These are phyloP conservation scores for Alternaria viburni DNA, from an alignment of 2,329 filamentous ascomycete genomes.

Conservation along the genomic window DNA sequence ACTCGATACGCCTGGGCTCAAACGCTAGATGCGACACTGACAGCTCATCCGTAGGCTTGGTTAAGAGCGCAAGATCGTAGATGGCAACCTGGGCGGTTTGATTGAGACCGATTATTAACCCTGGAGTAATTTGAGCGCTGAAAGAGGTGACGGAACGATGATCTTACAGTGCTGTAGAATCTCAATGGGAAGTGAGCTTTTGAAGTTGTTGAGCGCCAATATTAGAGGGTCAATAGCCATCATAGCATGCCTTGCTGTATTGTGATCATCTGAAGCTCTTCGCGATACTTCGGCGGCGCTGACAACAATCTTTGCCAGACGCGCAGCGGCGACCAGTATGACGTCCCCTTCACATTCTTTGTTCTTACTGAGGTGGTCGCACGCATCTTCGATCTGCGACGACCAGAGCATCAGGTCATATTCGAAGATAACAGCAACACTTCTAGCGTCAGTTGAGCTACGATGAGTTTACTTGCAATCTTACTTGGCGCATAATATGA, in stretches of 20 bases:
- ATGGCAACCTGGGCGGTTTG: conserved; percentile 20
- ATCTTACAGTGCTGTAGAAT: conserved; percentile 21
- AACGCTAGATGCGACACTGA: background rate
- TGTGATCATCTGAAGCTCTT: conserved; percentile 24
- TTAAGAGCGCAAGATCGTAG: conserved; percentile 21
- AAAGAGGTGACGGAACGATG: background rate
- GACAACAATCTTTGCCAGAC: conserved; percentile 36
- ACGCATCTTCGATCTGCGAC: conserved; percentile 63
- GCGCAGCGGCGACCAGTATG: conserved; percentile 54
- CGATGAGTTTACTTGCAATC: background rate
- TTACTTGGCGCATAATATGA: conserved; percentile 52
- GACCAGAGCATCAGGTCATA: conserved; percentile 64
- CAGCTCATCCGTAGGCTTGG: background rate
- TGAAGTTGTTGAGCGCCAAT: conserved; percentile 14
- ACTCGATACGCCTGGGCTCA: conserved; percentile 18
- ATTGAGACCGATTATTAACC: conserved; percentile 14
- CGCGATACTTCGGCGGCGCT: conserved; percentile 27
- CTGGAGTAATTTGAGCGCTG: conserved; percentile 3
- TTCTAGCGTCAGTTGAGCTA: conserved; percentile 11
- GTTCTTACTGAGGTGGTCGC: conserved; percentile 55
- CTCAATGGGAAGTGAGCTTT: conserved; percentile 6
- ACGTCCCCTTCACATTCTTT: conserved; percentile 59
- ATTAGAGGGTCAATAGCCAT: conserved; percentile 22
- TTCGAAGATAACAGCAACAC: conserved; percentile 22
- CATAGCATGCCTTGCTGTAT: conserved; percentile 9